Conservation (phyloP, 73 alveolate genomes). For the Blepharisma japonicum region DNA sequence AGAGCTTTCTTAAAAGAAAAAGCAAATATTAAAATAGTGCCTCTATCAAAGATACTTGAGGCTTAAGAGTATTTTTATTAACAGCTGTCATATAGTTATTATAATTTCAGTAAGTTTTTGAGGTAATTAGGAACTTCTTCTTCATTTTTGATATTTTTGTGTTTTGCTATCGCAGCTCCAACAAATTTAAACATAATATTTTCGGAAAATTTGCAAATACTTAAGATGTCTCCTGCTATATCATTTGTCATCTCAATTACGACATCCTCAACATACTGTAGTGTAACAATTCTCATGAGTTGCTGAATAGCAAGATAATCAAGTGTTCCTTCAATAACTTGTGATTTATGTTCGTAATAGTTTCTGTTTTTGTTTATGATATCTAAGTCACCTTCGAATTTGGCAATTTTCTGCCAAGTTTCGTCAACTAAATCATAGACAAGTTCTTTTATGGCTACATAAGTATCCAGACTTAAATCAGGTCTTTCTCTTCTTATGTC, state of each 20-base stretch:
- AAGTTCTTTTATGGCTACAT: conserved; percentile 14
- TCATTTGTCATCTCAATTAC: background rate
- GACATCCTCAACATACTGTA: background rate
- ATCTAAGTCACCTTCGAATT: background rate
- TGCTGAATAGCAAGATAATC: background rate
- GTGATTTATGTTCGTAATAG: background rate
- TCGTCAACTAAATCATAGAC: conserved; percentile 28
- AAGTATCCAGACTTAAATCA: conserved; percentile 2
- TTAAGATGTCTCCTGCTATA: background rate
- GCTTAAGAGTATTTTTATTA: too few species aligned
- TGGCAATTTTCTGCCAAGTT: background rate
- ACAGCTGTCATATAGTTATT: too few species aligned
- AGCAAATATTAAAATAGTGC: too few species aligned
- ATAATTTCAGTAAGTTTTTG: too few species aligned
- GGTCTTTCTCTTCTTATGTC: conserved; percentile 18
- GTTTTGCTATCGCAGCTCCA: background rate
- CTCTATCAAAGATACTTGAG: too few species aligned
- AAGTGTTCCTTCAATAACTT: background rate
- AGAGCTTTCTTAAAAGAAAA: too few species aligned
- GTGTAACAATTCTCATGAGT: conserved; percentile 1
- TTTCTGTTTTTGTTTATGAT: background rate
- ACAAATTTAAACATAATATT: background rate
- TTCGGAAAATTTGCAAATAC: background rate
- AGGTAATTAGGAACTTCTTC: too few species aligned
- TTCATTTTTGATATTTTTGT: background rate